phyloP scores from a whole-genome alignment of 179 eudicot genomes.

The Heliamphora pulchella region DNA sequence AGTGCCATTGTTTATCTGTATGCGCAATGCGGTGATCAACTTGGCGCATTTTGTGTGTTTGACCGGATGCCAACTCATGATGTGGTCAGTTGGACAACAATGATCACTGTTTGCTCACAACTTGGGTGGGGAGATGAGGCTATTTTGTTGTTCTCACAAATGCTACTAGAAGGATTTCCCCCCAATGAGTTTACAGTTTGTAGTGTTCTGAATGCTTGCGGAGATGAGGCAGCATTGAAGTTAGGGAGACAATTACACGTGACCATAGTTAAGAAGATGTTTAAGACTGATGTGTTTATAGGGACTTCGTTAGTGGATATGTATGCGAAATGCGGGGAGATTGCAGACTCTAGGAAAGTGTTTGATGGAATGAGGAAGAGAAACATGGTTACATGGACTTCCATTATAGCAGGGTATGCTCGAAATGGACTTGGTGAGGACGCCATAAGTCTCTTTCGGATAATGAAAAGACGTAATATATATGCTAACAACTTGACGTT shows the following conservation, averaged over 20 bases:
- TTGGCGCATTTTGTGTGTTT: conserved; percentile 45
- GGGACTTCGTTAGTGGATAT: conserved; percentile 67
- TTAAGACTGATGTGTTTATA: conserved; percentile 50
- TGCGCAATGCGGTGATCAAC: conserved; percentile 55
- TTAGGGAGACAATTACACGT: conserved; percentile 75
- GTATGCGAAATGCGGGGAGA: conserved; percentile 69
- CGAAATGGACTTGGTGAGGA: conserved; percentile 59
- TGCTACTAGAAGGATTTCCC: conserved; percentile 45
- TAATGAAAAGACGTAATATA: conserved; percentile 64
- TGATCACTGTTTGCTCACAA: conserved; percentile 69
- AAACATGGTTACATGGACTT: conserved; percentile 77
- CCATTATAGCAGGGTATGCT: conserved; percentile 73
- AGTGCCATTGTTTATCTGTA: conserved; percentile 50
- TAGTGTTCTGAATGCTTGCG: conserved; percentile 70
- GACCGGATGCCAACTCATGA: conserved; percentile 53
- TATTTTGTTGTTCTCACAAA: conserved; percentile 36
- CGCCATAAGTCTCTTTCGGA: conserved; percentile 54
- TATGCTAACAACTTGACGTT: conserved; percentile 53
- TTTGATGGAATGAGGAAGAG: conserved; percentile 72
- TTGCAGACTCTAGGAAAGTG: conserved; percentile 46
- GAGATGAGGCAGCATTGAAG: conserved; percentile 53
- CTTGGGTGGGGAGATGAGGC: conserved; percentile 47
- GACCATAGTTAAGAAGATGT: conserved; percentile 43
- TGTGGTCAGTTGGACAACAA: conserved; percentile 79
- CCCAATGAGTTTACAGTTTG: conserved; percentile 73